Percentiles rank a stretch among this genome's conserved stretches.
These are phyloP conservation scores for Mycotypha africana DNA, from an alignment of 371 early-diverging fungal genomes.

Conservation along the genomic window DNA sequence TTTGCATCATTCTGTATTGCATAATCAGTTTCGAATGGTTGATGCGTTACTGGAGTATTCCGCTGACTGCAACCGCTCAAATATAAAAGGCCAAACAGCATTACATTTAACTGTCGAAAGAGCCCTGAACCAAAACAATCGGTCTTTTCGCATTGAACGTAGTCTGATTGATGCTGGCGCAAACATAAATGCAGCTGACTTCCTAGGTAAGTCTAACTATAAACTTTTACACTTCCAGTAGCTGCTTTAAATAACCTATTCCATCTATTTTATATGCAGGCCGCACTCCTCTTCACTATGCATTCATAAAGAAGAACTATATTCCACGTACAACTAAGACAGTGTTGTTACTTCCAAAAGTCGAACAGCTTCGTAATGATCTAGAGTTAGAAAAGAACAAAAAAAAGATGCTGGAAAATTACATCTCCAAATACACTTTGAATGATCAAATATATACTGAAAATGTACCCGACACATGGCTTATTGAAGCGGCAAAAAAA, in stretches of 20 bases:
- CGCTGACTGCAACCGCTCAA: conserved; percentile 21
- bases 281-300: conserved; percentile 54
- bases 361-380: no score
- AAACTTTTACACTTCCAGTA: no score
- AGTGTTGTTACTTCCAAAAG: no score
- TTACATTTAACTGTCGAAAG: conserved; percentile 50
- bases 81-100: conserved; percentile 34
- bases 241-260: not conserved
- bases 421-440: no score
- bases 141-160: conserved; percentile 48
- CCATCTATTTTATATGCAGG: conserved; percentile 14
- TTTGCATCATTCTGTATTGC: conserved; percentile 42
- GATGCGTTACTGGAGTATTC: conserved; percentile 34
- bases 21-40: conserved; percentile 33
- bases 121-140: conserved; percentile 47
- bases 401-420: no score
- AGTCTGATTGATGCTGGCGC: conserved; percentile 41
- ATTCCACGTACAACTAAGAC: conserved; percentile 53
- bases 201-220: conserved; percentile 28
- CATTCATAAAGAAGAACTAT: conserved; percentile 27
- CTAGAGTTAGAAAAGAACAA: no score
- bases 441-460: not conserved
- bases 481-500: conserved; percentile 6
- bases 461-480: conserved; percentile 1
- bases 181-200: conserved; percentile 36